Base-by-base conservation (phyloP, 1,139 yeast species). In the Kodamaea arcana region DNA sequence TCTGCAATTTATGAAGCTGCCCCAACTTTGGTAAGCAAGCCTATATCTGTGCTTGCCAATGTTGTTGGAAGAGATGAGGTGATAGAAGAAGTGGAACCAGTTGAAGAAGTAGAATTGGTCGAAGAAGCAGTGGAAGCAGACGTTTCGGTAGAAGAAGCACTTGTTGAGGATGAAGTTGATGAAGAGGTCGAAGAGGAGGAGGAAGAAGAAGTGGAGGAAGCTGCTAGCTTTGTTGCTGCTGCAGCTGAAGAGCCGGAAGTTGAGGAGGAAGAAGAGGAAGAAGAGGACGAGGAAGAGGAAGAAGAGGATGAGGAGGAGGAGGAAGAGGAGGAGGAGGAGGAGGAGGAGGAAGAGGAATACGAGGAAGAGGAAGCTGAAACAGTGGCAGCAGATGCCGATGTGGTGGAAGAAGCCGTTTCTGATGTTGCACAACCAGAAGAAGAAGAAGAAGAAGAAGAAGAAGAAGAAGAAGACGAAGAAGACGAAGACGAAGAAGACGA, bases 121-220 rank as follows among this genome's bases (percentile, higher is more conserved):
- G 23, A 11, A 8, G 11, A 8, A 20, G 8, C 23, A 20, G 23
- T 20, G 23, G 23, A 8, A 11, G 23, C 23, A 6, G 26, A 24
- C 7, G 26, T 24, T n/a, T 7, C 26, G 12, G 7, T 12, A 24
- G 14, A 6, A 24, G 26, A 7, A 13, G 26, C 15, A n/a, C n/a
- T n/a, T n/a, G n/a, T n/a, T n/a, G n/a, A n/a, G n/a, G n/a, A n/a
- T 24, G 26, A 7, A 24, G 14, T n/a, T 13, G 15, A 7, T 24
- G 26, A 24, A 24, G 12, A 11, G 15, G 26, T 24, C 11, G 22
- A 18, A 18, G 22, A 6, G 40, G 29, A 36, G 40, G 30, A 44
- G 54, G 4, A 28, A 46, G 15, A 48, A 48, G 31, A 32, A 36
- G 4, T 21, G 44, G 15, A 27, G 47, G 20, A 48, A 47, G 30